Percentiles rank a stretch among this genome's conserved stretches.
These are phyloP conservation scores for Zygotorulaspora sp. DNA, from an alignment of 805 yeast genomes.

Conservation along the genomic window DNA sequence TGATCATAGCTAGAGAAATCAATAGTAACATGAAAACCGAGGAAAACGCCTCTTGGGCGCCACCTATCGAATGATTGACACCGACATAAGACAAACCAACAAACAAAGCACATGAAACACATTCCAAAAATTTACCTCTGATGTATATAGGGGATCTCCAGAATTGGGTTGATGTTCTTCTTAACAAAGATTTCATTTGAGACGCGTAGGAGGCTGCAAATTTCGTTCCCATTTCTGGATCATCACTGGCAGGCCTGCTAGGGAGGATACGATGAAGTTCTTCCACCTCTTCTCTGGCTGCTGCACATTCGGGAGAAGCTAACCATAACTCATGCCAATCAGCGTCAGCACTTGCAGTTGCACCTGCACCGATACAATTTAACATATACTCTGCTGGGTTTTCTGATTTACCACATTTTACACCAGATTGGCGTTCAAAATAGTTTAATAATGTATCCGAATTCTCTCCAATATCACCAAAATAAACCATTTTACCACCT, in stretches of 20 bases:
- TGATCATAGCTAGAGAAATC: conserved; percentile 48
- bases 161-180: conserved; percentile 54
- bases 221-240: conserved; percentile 37
- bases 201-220: conserved; percentile 43
- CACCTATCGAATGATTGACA: conserved; percentile 57
- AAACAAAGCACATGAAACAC: conserved; percentile 51
- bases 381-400: conserved; percentile 77
- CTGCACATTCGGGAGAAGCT: conserved; percentile 46
- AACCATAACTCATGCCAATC: conserved; percentile 67
- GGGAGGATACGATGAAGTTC: conserved; percentile 47
- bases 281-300: conserved; percentile 49
- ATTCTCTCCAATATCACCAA: conserved; percentile 72
- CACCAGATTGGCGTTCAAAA: conserved; percentile 70
- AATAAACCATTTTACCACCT: conserved; percentile 79
- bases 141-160: conserved; percentile 61
- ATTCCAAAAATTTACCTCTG: conserved; percentile 53
- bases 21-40: conserved; percentile 54
- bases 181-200: conserved; percentile 44
- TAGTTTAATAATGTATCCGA: conserved; percentile 55
- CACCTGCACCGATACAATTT: conserved; percentile 76
- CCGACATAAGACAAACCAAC: conserved; percentile 64
- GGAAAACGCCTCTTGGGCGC: conserved; percentile 61
- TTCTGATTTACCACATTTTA: conserved; percentile 53
- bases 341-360: conserved; percentile 53
- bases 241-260: conserved; percentile 31